phyloP scores from a whole-genome alignment of 2,329 filamentous ascomycete species.

The Pseudovirgaria hyperparasitica region DNA sequence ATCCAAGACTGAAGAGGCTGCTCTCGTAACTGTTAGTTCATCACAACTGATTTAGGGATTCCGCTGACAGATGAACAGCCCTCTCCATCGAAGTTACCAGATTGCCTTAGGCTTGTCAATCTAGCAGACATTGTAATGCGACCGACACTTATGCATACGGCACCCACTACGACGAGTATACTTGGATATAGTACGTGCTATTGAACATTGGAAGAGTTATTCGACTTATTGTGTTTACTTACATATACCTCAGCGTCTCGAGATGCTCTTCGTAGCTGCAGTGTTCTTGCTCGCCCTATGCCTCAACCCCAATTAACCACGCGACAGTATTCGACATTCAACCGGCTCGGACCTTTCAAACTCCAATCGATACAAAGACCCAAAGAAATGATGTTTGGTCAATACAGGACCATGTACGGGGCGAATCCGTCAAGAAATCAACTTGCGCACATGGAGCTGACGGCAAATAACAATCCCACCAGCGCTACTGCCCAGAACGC shows the following conservation, averaged over 20 bases:
- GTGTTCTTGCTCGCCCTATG: constrained; percentile 18
- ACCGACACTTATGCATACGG: constrained; percentile 6
- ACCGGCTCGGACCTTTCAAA: constrained; percentile 20
- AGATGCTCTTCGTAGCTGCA: constrained; percentile 19
- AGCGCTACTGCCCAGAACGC: constrained; percentile 83
- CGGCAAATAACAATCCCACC: constrained; percentile 81
- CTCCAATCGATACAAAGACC: constrained; percentile 16
- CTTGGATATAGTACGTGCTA: constrained; percentile 12
- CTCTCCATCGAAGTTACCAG: constrained; percentile 9
- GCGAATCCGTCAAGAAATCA: constrained; percentile 40
- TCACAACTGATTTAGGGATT: too few relatives aligned
- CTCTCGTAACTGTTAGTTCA: too few relatives aligned
- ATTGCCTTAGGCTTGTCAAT: constrained; percentile 12
- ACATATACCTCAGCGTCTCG: constrained; percentile 14
- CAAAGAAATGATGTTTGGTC: constrained; percentile 25
- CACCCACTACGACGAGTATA: constrained; percentile 8
- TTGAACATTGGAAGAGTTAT: not conserved
- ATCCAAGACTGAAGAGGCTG: constrained; percentile 4
- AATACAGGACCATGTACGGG: constrained; percentile 33
- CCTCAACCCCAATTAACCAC: constrained; percentile 13
- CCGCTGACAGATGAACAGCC: constrained; percentile 2
- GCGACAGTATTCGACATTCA: constrained; percentile 27
- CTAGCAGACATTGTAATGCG: constrained; percentile 10
- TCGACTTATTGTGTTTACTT: constrained; percentile 5
- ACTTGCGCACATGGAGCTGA: constrained; percentile 76